A percentile compares a stretch with the other conserved stretches of the same genome.
Conservation (phyloP, 1,139 yeast genomes). For the Zygotorulaspora mrakii region DNA sequence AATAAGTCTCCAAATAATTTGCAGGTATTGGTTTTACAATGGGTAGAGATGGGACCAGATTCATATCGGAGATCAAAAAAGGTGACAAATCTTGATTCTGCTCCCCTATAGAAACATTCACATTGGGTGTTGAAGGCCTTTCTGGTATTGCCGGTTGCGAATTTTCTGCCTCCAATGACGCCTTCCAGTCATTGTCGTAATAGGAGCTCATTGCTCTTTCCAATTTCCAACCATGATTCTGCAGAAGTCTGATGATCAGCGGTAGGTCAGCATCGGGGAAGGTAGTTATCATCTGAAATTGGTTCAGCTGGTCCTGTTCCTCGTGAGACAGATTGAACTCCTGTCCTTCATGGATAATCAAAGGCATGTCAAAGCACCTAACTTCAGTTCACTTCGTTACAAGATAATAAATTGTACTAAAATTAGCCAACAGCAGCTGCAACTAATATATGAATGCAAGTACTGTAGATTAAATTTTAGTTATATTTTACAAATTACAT, state of each 20-base stretch:
- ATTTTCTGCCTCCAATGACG: conserved; percentile 20
- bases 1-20: conserved; percentile 28
- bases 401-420: no score
- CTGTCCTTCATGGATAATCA: conserved; percentile 22
- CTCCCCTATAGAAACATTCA: conserved; percentile 15
- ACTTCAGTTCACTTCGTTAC: no score
- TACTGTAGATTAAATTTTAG: no score
- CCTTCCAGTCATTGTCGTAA: conserved; percentile 39
- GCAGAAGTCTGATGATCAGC: conserved; percentile 35
- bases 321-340: conserved; percentile 37
- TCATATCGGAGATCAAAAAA: conserved; percentile 13
- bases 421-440: no score
- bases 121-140: conserved; percentile 17
- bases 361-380: conserved; percentile 35
- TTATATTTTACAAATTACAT: no score
- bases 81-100: conserved; percentile 9
- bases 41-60: conserved; percentile 32
- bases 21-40: conserved; percentile 35
- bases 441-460: no score
- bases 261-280: conserved; percentile 39
- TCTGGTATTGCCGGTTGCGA: conserved; percentile 23
- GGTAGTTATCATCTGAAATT: conserved; percentile 39
- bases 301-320: conserved; percentile 40
- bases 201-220: conserved; percentile 40
- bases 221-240: conserved; percentile 40